Percentiles rank a stretch among this genome's conserved stretches.
phyloP scores from a whole-genome alignment of 73 alveolate species.

The Breviolum minutum region DNA sequence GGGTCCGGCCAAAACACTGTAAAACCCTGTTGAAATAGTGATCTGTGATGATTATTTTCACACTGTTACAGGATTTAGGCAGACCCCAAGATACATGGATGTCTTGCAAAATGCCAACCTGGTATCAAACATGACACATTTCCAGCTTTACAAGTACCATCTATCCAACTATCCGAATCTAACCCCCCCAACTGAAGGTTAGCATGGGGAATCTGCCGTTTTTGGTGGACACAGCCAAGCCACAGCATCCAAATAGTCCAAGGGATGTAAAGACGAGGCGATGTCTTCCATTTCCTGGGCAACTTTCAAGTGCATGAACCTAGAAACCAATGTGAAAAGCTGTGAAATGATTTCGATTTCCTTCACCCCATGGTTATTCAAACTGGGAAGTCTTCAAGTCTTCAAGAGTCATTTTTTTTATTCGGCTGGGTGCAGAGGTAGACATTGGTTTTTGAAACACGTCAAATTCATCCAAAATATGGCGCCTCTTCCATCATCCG shows the following conservation, averaged over 20 bases:
- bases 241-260: conserved; percentile 73
- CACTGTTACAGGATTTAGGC: too few species aligned
- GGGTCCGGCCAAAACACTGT: too few species aligned
- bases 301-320: background rate
- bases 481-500: conserved; percentile 92
- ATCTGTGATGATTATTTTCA: too few species aligned
- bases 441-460: background rate
- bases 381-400: background rate
- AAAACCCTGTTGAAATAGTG: too few species aligned
- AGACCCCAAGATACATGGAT: too few species aligned
- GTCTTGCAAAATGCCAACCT: too few species aligned
- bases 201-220: background rate
- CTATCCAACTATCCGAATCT: background rate
- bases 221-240: background rate
- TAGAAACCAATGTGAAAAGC: background rate
- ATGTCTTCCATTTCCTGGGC: conserved; percentile 65
- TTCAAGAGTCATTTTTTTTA: background rate
- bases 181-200: background rate
- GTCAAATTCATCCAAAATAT: background rate
- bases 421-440: background rate
- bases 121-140: too few species aligned
- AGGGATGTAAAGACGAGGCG: conserved; percentile 82
- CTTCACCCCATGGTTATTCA: background rate
- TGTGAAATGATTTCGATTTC: background rate
- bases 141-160: too few species aligned